Percentiles rank a stretch among this genome's conserved stretches.
These are phyloP conservation scores for Bipolaris gigantea DNA, from an alignment of 2,329 filamentous ascomycete genomes.

Conservation along the genomic window DNA sequence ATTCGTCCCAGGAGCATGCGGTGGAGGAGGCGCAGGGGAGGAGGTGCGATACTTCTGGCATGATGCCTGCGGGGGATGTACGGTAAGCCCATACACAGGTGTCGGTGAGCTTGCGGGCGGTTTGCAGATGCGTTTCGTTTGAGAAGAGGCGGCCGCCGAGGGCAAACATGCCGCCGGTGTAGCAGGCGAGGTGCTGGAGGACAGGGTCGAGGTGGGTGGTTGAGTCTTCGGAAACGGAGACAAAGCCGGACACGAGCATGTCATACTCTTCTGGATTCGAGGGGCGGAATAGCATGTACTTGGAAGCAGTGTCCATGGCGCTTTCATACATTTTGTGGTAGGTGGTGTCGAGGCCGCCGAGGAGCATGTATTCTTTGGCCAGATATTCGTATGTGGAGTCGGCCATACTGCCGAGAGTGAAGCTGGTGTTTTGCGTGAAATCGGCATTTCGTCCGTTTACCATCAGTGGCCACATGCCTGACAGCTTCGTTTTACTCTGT, in stretches of 20 bases:
- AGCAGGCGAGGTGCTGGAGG: conserved; percentile 62
- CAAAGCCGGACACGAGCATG: conserved; percentile 52
- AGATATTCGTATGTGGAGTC: conserved; percentile 47
- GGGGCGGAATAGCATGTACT: conserved; percentile 54
- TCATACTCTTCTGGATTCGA: conserved; percentile 52
- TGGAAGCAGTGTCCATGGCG: conserved; percentile 47
- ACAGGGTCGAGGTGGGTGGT: conserved; percentile 51
- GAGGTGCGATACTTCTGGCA: conserved; percentile 62
- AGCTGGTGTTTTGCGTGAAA: conserved; percentile 46
- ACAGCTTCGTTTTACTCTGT: conserved; percentile 48
- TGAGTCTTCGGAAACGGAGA: conserved; percentile 37
- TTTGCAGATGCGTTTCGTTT: conserved; percentile 56
- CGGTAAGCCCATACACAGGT: conserved; percentile 67
- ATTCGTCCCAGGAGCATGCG: conserved; percentile 58
- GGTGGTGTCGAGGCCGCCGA: conserved; percentile 50
- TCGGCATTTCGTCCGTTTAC: conserved; percentile 47
- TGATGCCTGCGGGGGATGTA: conserved; percentile 59
- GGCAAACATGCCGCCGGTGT: conserved; percentile 64
- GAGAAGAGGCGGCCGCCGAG: conserved; percentile 61
- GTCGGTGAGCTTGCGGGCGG: conserved; percentile 61
- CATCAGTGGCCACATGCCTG: conserved; percentile 53
- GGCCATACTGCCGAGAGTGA: conserved; percentile 43
- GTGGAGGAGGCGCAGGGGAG: conserved; percentile 51
- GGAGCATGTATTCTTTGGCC: conserved; percentile 42
- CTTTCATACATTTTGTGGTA: conserved; percentile 62